Evolutionary conservation across 441 rosid genomes (phyloP), one percentile per base, ranked within the genome.

Genomic region (Isatis lusitanica): DNA sequence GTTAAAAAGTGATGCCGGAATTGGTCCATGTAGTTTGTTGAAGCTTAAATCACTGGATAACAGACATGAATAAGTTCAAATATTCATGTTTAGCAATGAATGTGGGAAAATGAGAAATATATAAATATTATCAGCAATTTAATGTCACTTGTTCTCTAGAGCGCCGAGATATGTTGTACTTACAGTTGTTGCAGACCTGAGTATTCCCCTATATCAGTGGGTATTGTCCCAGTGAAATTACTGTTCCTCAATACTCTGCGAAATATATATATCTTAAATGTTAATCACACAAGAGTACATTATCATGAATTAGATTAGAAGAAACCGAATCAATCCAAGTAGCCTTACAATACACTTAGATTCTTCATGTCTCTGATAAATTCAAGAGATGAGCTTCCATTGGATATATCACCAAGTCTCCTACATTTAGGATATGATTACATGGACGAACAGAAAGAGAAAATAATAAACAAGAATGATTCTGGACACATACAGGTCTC

Each of bases 1-100:
- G 72, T 69, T 74, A 68, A 85, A 83, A 55, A 85, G 80, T 1
- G 85, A 68, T 12, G 73, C 56, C 16, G 89, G 87, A 65, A 85
- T 83, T 16, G 70, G 55, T 75, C 85, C 80, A 4, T 11, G 9
- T 65, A 84, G 36, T 17, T 82, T 77, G 76, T 85, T 85, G 86
- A 83, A 90, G 80, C 92, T 90, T 71, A 87, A 85, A 76, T 90
- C 93, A 79, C 93, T 81, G 33, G n/a, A n/a, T n/a, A n/a, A n/a
- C n/a, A n/a, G n/a, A 35, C 35, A 31, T 6, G 24, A 68, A 52
- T 31, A 42, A 11, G 24, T 21, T 21, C 6, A 2, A n/a, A n/a
- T n/a, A 24, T 51, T 10, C 57, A 51, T 11, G 17, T 57, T 33
- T 24, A 51, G 57, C 44, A 43, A 24, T 69, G 35, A 13, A 30